These are phyloP conservation scores for Xylariaceae sp. DNA, from an alignment of 2,329 filamentous ascomycete species.

Conservation along the genomic window DNA sequence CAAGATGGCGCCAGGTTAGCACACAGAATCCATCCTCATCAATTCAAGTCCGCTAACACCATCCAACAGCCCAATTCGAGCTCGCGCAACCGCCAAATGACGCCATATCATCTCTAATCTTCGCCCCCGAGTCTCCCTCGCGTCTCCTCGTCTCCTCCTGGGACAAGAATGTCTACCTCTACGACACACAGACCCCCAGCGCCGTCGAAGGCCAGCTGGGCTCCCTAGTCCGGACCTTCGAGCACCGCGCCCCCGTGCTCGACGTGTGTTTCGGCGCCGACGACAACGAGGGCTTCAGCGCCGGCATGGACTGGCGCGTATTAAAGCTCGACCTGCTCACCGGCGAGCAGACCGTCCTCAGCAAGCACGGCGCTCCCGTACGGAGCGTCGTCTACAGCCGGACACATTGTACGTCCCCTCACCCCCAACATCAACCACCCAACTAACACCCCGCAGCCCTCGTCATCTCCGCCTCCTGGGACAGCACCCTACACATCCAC, in stretches of 20 bases:
- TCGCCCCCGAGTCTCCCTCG: conserved; percentile 69
- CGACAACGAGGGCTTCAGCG: conserved; percentile 79
- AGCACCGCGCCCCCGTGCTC: conserved; percentile 79
- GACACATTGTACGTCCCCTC: conserved; percentile 52
- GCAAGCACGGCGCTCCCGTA: conserved; percentile 73
- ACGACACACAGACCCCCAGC: conserved; percentile 58
- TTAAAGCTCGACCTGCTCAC: conserved; percentile 67
- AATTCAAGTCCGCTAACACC: too few species aligned
- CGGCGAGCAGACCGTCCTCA: conserved; percentile 67
- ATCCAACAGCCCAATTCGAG: conserved; percentile 68
- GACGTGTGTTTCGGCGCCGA: conserved; percentile 85
- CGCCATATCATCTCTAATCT: conserved; percentile 79
- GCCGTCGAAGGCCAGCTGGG: conserved; percentile 42
- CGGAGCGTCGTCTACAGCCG: conserved; percentile 78
- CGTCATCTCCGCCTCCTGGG: conserved; percentile 89
- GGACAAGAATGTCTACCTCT: conserved; percentile 88
- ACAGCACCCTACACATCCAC: conserved; percentile 83
- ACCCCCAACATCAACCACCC: neutral
- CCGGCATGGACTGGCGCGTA: conserved; percentile 82
- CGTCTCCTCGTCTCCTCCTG: conserved; percentile 88
- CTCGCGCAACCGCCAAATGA: conserved; percentile 77
- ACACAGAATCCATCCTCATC: neutral
- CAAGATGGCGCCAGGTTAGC: conserved; percentile 27
- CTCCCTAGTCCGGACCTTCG: conserved; percentile 65
- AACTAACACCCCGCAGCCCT: conserved; percentile 45